phyloP scores from a whole-genome alignment of 139 green algal genomes.

The Closterium sp. region DNA sequence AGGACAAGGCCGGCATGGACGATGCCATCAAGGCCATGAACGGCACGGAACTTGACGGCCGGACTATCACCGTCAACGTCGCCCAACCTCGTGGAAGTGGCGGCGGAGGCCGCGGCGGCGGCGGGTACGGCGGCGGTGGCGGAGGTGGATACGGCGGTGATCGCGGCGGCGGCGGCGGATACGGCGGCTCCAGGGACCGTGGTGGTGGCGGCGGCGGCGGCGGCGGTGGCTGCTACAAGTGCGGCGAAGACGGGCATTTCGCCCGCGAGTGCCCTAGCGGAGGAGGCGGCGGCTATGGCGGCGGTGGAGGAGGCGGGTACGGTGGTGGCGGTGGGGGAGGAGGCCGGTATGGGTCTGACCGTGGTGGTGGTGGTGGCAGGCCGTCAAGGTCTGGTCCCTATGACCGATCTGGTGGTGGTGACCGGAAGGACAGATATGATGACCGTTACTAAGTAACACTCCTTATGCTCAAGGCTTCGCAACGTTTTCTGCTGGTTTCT shows the following conservation, averaged over 20 bases:
- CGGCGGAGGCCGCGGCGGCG: not conserved
- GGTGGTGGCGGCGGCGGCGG: not conserved
- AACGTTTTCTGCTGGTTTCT: no score
- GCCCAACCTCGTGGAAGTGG: constrained; percentile 66
- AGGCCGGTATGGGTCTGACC: not conserved
- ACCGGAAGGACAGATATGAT: not conserved
- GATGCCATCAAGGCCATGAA: constrained; percentile 69
- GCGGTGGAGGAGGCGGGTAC: not conserved
- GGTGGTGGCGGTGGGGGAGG: not conserved
- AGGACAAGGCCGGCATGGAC: constrained; percentile 58
- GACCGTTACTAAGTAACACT: not conserved
- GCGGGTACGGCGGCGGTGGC: constrained; percentile 9
- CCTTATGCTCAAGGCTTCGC: no score
- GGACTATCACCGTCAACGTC: constrained; percentile 68
- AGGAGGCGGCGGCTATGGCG: not conserved
- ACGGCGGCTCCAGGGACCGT: not conserved
- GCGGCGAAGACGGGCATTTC: not conserved
- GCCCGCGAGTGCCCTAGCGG: not conserved
- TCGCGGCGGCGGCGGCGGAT: not conserved
- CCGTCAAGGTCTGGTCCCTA: not conserved
- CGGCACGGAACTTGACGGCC: constrained; percentile 70
- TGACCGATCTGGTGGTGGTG: not conserved
- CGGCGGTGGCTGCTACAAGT: not conserved
- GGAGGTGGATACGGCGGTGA: not conserved
- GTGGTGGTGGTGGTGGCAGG: not conserved